These are phyloP conservation scores for Cercis canadensis DNA, from an alignment of 306 rosid genomes.

Conservation along the genomic window DNA sequence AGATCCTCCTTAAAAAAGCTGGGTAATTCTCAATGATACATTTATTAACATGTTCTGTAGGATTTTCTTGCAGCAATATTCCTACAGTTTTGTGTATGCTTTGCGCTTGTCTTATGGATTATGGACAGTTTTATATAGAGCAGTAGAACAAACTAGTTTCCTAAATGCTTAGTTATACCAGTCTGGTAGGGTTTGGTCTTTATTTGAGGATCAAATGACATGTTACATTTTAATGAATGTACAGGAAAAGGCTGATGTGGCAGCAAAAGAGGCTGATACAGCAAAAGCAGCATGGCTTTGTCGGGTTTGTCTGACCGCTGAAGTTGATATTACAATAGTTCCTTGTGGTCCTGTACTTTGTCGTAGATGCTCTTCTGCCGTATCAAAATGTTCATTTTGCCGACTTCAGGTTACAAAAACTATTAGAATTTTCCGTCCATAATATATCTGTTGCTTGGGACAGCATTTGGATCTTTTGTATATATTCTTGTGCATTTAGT, in stretches of 20 bases:
- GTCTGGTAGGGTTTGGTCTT: neutral
- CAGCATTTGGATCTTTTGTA: slow-evolving; percentile 17
- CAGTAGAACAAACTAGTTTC: neutral
- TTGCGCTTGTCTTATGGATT: slow-evolving; percentile 2
- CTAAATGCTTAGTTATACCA: slow-evolving; percentile 27
- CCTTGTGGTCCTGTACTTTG: slow-evolving; percentile 99
- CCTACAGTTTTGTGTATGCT: neutral
- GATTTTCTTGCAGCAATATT: neutral
- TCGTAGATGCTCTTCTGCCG: slow-evolving; percentile 89
- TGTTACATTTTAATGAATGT: slow-evolving; percentile 25
- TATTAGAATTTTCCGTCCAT: slow-evolving; percentile 81
- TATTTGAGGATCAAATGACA: slow-evolving; percentile 25
- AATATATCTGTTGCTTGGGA: slow-evolving; percentile 27
- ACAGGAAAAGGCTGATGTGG: slow-evolving; percentile 81
- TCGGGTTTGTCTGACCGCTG: slow-evolving; percentile 84
- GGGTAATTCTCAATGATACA: too few species aligned
- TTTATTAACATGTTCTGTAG: neutral
- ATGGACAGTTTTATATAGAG: slow-evolving; percentile 27
- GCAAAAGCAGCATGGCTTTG: slow-evolving; percentile 95
- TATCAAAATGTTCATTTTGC: slow-evolving; percentile 90
- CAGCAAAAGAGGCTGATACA: slow-evolving; percentile 88
- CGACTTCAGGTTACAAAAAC: slow-evolving; percentile 83
- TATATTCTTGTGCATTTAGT: neutral
- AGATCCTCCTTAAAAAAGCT: too few species aligned
- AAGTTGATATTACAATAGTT: slow-evolving; percentile 79